Conservation (phyloP, 1,139 yeast species). For the Diutina sp. region DNA sequence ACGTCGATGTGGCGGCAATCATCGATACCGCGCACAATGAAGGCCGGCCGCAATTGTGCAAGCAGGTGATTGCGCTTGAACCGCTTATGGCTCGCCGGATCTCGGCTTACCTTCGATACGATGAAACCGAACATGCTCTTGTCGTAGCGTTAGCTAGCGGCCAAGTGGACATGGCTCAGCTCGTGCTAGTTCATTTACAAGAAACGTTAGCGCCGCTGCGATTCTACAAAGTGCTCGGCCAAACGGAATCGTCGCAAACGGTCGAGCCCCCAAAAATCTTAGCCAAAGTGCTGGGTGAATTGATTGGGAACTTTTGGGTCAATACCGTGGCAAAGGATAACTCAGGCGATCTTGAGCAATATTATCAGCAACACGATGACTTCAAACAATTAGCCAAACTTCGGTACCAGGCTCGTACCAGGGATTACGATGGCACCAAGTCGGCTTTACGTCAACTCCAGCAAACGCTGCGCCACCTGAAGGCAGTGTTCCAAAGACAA, state of each 20-base stretch:
- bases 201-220: slow-evolving; percentile 24
- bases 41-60: slow-evolving; percentile 63
- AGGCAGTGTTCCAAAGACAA: background rate
- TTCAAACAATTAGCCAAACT: slow-evolving; percentile 3
- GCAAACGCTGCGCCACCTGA: background rate
- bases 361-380: slow-evolving; percentile 22
- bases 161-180: slow-evolving; percentile 50
- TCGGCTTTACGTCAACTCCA: background rate
- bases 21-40: slow-evolving; percentile 69
- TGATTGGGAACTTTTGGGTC: slow-evolving; percentile 31
- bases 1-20: slow-evolving; percentile 23
- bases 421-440: background rate
- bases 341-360: slow-evolving; percentile 15
- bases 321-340: slow-evolving; percentile 17
- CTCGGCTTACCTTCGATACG: slow-evolving; percentile 52
- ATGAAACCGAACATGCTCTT: slow-evolving; percentile 61
- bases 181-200: slow-evolving; percentile 43
- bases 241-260: slow-evolving; percentile 19
- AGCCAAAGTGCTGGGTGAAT: slow-evolving; percentile 22
- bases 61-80: slow-evolving; percentile 54
- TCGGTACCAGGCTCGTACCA: background rate
- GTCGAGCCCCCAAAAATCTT: slow-evolving; percentile 10
- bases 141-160: slow-evolving; percentile 56
- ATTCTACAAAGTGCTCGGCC: slow-evolving; percentile 27
- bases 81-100: slow-evolving; percentile 53